A percentile compares a stretch with the other conserved stretches of the same genome.
phyloP scores from a whole-genome alignment of 371 early-diverging fungal genomes.

The Synchytrium microbalum region DNA sequence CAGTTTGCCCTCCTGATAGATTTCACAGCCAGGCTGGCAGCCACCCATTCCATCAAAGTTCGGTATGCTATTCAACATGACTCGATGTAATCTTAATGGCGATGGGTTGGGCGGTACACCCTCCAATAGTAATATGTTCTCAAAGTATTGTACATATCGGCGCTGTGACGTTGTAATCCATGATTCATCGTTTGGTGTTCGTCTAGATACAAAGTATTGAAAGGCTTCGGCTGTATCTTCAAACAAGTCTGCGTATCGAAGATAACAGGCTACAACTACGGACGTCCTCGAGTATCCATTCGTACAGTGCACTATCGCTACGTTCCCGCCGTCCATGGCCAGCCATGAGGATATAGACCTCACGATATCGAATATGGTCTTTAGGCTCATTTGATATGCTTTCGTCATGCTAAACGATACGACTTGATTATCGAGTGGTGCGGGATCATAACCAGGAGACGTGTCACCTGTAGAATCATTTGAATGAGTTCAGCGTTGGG shows the following conservation, averaged over 20 bases:
- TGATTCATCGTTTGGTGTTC: conserved; percentile 22
- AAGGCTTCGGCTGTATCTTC: conserved; percentile 36
- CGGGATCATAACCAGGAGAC: conserved; percentile 34
- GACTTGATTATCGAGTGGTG: conserved; percentile 33
- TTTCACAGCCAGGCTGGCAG: conserved; percentile 31
- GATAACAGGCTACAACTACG: conserved; percentile 34
- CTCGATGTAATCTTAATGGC: conserved; percentile 27
- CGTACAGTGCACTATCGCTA: conserved; percentile 41
- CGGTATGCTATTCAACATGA: conserved; percentile 33
- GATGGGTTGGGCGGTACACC: conserved; percentile 28
- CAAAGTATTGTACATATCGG: conserved; percentile 41
- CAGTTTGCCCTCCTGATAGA: conserved; percentile 35
- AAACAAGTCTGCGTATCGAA: conserved; percentile 34
- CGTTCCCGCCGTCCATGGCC: conserved; percentile 27
- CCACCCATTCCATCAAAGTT: conserved; percentile 25
- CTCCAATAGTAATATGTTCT: conserved; percentile 32
- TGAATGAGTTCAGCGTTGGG: no score
- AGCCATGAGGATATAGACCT: conserved; percentile 43
- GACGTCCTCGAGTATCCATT: conserved; percentile 37
- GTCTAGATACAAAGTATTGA: conserved; percentile 32
- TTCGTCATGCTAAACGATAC: conserved; percentile 31
- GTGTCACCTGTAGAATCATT: conserved; percentile 22
- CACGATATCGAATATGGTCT: conserved; percentile 37
- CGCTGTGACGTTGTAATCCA: conserved; percentile 29
- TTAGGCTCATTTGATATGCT: conserved; percentile 33